These are phyloP conservation scores for Rhizoclosmatium globosum DNA, from an alignment of 192 early-diverging fungal genomes.

Conservation along the genomic window DNA sequence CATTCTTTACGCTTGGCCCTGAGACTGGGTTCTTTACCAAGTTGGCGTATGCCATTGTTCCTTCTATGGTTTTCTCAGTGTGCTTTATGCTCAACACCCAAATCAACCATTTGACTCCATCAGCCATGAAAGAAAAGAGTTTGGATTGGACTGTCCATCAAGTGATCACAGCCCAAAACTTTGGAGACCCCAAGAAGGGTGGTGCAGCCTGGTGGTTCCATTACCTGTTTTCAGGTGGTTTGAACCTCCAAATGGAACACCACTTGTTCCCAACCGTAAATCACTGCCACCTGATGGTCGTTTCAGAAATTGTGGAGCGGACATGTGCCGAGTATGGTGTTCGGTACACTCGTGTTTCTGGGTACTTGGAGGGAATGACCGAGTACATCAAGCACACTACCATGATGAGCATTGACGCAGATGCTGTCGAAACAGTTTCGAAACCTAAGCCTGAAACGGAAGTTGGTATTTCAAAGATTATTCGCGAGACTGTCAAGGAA, in stretches of 20 bases:
- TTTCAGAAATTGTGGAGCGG: background rate
- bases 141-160: conserved; percentile 31
- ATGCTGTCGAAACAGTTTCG: too few relatives aligned
- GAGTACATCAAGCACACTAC: conserved; percentile 15
- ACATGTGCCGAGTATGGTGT: conserved; percentile 11
- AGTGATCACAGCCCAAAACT: conserved; percentile 36
- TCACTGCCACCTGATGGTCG: conserved; percentile 24
- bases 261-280: conserved; percentile 74
- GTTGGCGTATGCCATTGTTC: conserved; percentile 7
- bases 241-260: conserved; percentile 89
- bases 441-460: too few relatives aligned
- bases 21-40: background rate
- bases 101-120: conserved; percentile 34
- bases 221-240: conserved; percentile 69
- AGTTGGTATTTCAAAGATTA: too few relatives aligned
- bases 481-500: too few relatives aligned
- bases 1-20: background rate
- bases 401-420: background rate
- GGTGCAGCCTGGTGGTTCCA: conserved; percentile 27
- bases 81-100: conserved; percentile 35
- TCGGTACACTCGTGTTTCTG: conserved; percentile 18
- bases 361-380: conserved; percentile 22
- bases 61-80: conserved; percentile 10
- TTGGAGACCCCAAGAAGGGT: conserved; percentile 13
- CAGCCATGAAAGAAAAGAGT: background rate